Conservation (phyloP, 106 monocot species). For the Dendrobium chrysotoxum region DNA sequence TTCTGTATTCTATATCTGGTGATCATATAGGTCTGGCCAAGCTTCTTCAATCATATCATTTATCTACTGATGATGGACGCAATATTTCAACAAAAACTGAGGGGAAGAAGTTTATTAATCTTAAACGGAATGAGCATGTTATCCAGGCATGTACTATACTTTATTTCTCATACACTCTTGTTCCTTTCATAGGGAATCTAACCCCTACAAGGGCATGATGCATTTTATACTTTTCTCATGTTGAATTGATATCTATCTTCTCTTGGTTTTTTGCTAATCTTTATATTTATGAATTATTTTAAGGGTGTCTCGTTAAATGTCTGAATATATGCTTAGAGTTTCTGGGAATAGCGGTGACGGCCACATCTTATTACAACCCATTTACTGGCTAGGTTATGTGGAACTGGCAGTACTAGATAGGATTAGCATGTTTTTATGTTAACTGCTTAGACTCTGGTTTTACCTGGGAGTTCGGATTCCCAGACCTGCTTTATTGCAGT, state of each 20-base stretch:
- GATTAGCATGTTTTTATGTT: background rate
- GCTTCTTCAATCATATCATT: constrained; percentile 61
- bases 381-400: background rate
- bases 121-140: constrained; percentile 81
- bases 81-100: constrained; percentile 81
- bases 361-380: background rate
- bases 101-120: constrained; percentile 77
- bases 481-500: background rate
- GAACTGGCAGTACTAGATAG: background rate
- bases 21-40: constrained; percentile 76
- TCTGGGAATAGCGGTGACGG: background rate
- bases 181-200: background rate
- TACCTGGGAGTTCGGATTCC: background rate
- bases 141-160: constrained; percentile 52
- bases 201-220: background rate
- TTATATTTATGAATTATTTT: background rate
- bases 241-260: background rate
- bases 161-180: background rate
- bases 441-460: background rate
- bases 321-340: background rate
- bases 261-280: background rate
- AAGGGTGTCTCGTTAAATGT: background rate
- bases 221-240: background rate
- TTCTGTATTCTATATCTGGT: constrained; percentile 80
- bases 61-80: constrained; percentile 59